phyloP scores from a whole-genome alignment of 257 asterid genomes.

The Petrea volubilis region DNA sequence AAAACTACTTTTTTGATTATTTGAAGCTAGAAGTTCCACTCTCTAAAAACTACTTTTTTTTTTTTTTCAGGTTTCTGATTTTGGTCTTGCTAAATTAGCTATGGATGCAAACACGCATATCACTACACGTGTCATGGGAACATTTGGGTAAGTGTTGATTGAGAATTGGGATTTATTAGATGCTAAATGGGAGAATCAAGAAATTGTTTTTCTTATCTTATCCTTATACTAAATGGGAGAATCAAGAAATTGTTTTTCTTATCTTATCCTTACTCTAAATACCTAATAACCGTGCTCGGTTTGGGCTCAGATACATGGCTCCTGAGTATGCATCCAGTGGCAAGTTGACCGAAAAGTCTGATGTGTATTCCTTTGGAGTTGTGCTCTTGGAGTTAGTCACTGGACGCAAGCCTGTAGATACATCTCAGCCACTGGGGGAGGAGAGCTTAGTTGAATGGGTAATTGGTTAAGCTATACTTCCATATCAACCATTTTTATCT shows the following conservation, averaged over 20 bases:
- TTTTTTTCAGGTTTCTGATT: constrained; percentile 91
- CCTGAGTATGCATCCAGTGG: constrained; percentile 98
- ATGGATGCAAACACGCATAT: constrained; percentile 78
- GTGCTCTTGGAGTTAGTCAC: constrained; percentile 85
- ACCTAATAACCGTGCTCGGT: constrained; percentile 3
- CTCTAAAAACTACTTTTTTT: constrained; percentile 8
- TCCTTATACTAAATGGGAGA: not conserved
- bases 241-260: not conserved
- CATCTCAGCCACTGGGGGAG: constrained; percentile 85
- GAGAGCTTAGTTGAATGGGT: constrained; percentile 99
- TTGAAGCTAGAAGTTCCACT: not conserved
- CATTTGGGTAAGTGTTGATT: constrained; percentile 73
- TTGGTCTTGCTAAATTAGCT: constrained; percentile 91
- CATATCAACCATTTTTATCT: not conserved
- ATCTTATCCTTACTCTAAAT: not conserved
- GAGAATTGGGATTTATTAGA: not conserved
- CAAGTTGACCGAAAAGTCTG: constrained; percentile 86
- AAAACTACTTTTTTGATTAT: not conserved
- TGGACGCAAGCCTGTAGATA: constrained; percentile 94
- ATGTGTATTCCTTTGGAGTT: constrained; percentile 85
- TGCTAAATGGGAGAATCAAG: not conserved
- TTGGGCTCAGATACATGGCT: constrained; percentile 82
- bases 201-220: not conserved
- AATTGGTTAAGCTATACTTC: constrained; percentile 1
- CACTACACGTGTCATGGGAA: constrained; percentile 91